These are phyloP conservation scores for Dianthus caryophyllus DNA, from an alignment of 148 eudicot species.

Conservation along the genomic window DNA sequence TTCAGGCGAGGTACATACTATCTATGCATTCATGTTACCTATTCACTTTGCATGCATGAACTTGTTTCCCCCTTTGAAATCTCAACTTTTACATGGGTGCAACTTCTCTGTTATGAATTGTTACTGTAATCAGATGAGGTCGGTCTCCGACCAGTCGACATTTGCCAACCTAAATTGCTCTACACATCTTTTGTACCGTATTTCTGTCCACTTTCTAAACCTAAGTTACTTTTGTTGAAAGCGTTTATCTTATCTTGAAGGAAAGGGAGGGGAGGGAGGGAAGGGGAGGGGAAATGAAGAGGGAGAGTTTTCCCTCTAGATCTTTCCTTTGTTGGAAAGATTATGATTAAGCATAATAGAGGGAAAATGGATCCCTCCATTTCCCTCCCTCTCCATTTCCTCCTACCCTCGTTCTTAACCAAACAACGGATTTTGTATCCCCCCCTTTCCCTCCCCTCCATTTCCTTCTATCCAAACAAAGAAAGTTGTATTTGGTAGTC, in stretches of 20 bases:
- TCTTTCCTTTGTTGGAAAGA: too few relatives aligned
- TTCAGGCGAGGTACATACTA: constrained; percentile 61
- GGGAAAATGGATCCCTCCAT: too few relatives aligned
- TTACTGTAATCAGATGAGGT: not conserved
- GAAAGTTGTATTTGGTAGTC: not conserved
- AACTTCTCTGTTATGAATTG: not conserved
- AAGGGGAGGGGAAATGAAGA: too few relatives aligned
- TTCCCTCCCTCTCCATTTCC: too few relatives aligned
- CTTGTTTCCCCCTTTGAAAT: not conserved
- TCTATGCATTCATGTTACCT: not conserved
- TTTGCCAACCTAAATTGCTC: not conserved
- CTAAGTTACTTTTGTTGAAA: not conserved
- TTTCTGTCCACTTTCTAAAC: not conserved
- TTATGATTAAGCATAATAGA: too few relatives aligned
- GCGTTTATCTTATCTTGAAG: not conserved
- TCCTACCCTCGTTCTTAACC: too few relatives aligned
- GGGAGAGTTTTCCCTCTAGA: too few relatives aligned
- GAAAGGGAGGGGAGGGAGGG: too few relatives aligned
- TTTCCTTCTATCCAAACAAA: too few relatives aligned
- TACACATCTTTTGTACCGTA: not conserved
- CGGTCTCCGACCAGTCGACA: not conserved
- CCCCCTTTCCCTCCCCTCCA: too few relatives aligned
- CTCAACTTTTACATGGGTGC: not conserved
- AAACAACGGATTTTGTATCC: too few relatives aligned
- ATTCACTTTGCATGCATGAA: not conserved